These are phyloP conservation scores for Raffaelea deltoideospora DNA, from an alignment of 2,329 filamentous ascomycete species.

Conservation along the genomic window DNA sequence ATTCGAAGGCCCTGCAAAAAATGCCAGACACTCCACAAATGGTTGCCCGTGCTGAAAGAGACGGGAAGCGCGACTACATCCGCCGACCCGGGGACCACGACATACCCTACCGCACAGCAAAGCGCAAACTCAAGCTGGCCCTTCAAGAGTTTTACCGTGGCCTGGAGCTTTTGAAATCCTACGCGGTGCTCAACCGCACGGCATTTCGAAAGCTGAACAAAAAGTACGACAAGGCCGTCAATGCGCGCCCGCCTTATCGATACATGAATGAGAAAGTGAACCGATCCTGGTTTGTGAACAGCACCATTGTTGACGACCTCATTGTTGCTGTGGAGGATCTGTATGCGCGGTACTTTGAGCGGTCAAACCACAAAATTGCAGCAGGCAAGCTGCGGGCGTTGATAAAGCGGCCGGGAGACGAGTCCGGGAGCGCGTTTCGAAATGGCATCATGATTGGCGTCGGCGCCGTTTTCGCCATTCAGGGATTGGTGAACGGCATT, in stretches of 20 bases:
- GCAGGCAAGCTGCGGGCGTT: constrained; percentile 72
- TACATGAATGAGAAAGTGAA: constrained; percentile 91
- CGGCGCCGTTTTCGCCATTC: constrained; percentile 48
- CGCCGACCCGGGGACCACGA: constrained; percentile 35
- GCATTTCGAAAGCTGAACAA: constrained; percentile 97
- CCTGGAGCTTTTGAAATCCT: constrained; percentile 82
- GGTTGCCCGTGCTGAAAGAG: constrained; percentile 11
- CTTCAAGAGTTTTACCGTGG: constrained; percentile 87
- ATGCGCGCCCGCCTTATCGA: constrained; percentile 58
- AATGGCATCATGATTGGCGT: constrained; percentile 54
- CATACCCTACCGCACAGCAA: constrained; percentile 75
- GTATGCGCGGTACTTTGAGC: constrained; percentile 88
- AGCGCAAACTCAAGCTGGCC: constrained; percentile 80
- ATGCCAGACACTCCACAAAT: constrained; percentile 38
- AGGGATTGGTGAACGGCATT: constrained; percentile 47
- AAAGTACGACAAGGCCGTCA: constrained; percentile 88
- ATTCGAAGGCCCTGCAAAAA: constrained; percentile 41
- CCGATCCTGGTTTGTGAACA: constrained; percentile 80
- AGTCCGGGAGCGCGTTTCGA: constrained; percentile 42
- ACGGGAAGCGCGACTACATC: constrained; percentile 29
- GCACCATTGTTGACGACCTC: constrained; percentile 66
- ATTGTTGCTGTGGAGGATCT: constrained; percentile 76
- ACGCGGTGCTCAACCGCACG: constrained; percentile 76
- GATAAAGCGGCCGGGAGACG: constrained; percentile 39
- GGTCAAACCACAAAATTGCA: constrained; percentile 83